A percentile compares a stretch with the other conserved stretches of the same genome.
Evolutionary conservation across 371 early-diverging fungal species (phyloP).

Genomic region (Mortierella sp.): DNA sequence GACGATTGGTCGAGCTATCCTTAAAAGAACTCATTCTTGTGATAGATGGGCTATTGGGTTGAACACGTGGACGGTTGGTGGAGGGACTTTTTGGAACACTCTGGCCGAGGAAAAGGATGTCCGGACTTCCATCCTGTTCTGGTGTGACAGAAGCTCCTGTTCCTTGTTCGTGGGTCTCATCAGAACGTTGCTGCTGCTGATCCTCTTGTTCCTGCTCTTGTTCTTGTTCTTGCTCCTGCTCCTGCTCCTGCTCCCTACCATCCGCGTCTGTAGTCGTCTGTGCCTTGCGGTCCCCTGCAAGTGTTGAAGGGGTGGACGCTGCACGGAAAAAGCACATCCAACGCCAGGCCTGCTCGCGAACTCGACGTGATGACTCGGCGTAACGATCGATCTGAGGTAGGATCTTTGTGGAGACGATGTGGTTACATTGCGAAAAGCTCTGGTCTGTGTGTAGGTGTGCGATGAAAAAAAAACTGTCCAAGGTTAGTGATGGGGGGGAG

Average conservation of each 20-base stretch:
- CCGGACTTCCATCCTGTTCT: too few relatives aligned
- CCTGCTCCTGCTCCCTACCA: background rate
- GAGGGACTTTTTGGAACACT: background rate
- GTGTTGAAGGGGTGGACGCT: constrained; percentile 7
- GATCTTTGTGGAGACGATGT: constrained; percentile 58
- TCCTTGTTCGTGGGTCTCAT: background rate
- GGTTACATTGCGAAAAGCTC: constrained; percentile 64
- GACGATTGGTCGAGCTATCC: constrained; percentile 27
- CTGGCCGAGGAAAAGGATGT: too few relatives aligned
- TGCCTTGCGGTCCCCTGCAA: constrained; percentile 8
- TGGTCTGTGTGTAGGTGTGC: constrained; percentile 48
- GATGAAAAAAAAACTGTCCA: too few relatives aligned
- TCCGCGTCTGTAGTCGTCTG: background rate
- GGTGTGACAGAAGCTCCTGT: too few relatives aligned
- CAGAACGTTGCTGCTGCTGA: constrained; percentile 2
- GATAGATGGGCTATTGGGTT: background rate
- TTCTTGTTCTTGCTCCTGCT: background rate
- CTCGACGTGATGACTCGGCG: constrained; percentile 53
- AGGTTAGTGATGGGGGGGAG: background rate
- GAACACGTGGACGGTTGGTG: background rate
- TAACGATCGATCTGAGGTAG: constrained; percentile 62
- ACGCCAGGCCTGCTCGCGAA: constrained; percentile 53
- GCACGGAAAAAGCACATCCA: constrained; percentile 48
- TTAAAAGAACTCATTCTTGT: too few relatives aligned
- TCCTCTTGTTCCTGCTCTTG: constrained; percentile 9